Evolutionary conservation across 371 early-diverging fungal species (phyloP), one percentile per base, ranked within the genome.

Genomic region (Mortierella sp.): DNA sequence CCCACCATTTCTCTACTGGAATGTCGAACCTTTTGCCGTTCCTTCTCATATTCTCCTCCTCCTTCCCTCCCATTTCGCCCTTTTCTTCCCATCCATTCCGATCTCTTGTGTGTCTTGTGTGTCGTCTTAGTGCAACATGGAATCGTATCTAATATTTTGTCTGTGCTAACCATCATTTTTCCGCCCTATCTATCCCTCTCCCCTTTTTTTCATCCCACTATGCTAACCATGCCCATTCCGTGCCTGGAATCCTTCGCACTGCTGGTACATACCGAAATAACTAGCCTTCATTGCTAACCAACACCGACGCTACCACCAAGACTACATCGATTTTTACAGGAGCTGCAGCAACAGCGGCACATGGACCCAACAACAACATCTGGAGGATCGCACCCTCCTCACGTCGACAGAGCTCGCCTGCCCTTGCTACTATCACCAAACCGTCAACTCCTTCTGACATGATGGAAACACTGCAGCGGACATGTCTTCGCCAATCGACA

Each of bases 401-500:
- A 38, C 65, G 38, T 65, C 65, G 65, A 21, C 74, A 73, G 38
- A 54, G 55, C 44, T 54, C 74, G 44, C 42, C 34, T 11, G 50
- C 42, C n/a, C 47, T 52, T 68, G 2, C 52, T 45, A 24, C 31
- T 45, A 28, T 19, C 71, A 45, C 16, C 24, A 65, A 14, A 72
- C 31, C 31, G 38, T 45, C 21, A 52, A 70, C 44, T 24, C 55
- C 65, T 26, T 38, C 42, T 38, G 42, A 38, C 42, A 38, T 38
- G 42, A 24, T 79, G 28, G 73, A 79, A 3, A 19, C 52, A 9
- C 75, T 84, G 38, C 81, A 84, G 34, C 79, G 75, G 47, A 84
- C 76, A 31, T 84, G 79, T 45, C 68, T 70, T 54, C 81, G 80
- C 11, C 86, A 86, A 72, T 74, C 80, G 10, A 34, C 72, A 19